These are phyloP conservation scores for Paecilomyces sp. DNA, from an alignment of 2,329 filamentous ascomycete species.

Conservation along the genomic window DNA sequence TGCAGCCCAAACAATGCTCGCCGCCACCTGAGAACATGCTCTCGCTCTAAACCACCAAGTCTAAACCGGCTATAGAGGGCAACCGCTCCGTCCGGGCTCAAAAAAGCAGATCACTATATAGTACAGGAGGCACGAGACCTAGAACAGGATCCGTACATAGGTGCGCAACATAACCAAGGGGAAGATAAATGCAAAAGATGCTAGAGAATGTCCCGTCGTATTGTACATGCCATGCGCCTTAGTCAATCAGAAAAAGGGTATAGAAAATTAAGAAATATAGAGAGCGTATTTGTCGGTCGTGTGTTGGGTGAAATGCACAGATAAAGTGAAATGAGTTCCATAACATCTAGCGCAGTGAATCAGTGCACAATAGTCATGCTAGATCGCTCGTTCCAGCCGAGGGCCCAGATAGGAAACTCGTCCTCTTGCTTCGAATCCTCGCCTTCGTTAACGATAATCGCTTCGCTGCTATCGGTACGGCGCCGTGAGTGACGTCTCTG, in stretches of 20 bases:
- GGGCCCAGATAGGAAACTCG: slow-evolving; percentile 38
- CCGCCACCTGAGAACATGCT: not conserved
- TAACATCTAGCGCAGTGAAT: not conserved
- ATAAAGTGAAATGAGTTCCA: not conserved
- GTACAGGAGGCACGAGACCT: not conserved
- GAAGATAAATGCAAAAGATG: not conserved
- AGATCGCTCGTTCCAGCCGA: slow-evolving; percentile 28
- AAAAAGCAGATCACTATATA: not conserved
- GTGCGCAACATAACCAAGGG: not conserved
- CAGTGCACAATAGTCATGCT: not conserved
- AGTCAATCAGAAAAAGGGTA: slow-evolving; percentile 4
- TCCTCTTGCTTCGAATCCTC: slow-evolving; percentile 50
- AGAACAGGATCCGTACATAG: not conserved
- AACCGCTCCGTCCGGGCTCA: not conserved
- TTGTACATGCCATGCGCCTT: not conserved
- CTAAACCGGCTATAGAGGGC: not conserved
- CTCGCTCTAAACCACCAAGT: not conserved
- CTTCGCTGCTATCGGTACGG: slow-evolving; percentile 38
- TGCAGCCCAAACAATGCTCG: not conserved
- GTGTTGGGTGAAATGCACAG: slow-evolving; percentile 1
- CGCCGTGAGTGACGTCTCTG: slow-evolving; percentile 31
- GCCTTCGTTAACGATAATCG: slow-evolving; percentile 37
- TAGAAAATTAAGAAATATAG: slow-evolving; percentile 3
- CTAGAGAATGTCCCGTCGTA: not conserved
- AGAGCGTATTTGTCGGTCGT: slow-evolving; percentile 1